Base-by-base conservation (phyloP, 371 early-diverging fungal species). In the Blakeslea trispora region DNA sequence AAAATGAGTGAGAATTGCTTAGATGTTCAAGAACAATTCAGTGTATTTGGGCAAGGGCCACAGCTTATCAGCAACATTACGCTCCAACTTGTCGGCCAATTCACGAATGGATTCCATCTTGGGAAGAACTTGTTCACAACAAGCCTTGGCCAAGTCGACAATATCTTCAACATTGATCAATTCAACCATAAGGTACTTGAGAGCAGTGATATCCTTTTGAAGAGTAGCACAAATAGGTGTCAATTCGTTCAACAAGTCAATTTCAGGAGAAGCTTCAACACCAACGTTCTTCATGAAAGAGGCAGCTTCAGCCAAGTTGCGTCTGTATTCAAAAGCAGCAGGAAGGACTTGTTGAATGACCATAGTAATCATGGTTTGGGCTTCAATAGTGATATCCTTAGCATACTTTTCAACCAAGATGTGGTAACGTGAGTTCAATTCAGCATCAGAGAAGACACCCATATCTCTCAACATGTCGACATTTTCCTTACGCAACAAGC, bases 1-100 rank as follows among this genome's bases (percentile, higher is more conserved):
- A 47, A 55, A 47, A 34, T 52, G 5, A 48, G 14, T 21, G 22
- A 45, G 31, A 15, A 1, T 18, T 47, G 51, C 43, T 68, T 78
- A 85, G 49, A 86, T 73, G 60, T 84, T 85, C 71, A 95, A 91
- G 61, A 97, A 81, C 34, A 97, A 83, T 79, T 97, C 96, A 47
- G 90, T 86, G 88, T 96, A 96, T 81, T 93, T 95, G 80, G 98
- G 98, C 78, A 91, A 83, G 42, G 95, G 93, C 92, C 95, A 98
- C 75, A 77, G 80, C 84, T 90, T 93, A 82, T 96, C 96, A 22
- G 91, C 85, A 18, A 92, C 85, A 24, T 85, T 59, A 41, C 75
- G 66, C 77, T 98, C 97, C 44, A 97, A 77, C 23, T 64, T 68
- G 61, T 98, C 97, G 40, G 91, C 86, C 28, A 76, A 73, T 9